Percentiles rank a stretch among this genome's conserved stretches.
Conservation (phyloP, 352 stramenopile genomes). For the Thalassiosira oceanica region DNA sequence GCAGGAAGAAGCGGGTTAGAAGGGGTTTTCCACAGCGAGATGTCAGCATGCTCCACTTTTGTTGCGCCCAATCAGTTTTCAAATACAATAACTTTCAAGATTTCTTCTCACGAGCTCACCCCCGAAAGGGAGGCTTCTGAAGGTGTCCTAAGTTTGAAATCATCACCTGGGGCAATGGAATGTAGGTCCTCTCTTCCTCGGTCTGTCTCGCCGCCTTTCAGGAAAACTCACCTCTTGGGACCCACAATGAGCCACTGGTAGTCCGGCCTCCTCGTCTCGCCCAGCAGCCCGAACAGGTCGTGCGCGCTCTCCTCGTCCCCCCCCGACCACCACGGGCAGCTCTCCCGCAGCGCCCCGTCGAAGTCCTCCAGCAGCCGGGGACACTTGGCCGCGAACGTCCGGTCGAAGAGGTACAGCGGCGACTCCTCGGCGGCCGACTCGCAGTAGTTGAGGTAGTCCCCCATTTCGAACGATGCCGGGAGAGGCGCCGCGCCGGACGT, state of each 20-base stretch:
- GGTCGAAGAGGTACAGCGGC: slow-evolving; percentile 96
- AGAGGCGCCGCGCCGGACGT: slow-evolving; percentile 71
- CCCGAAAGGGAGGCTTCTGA: slow-evolving; percentile 17
- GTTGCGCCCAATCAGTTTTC: no score
- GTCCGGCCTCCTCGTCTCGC: slow-evolving; percentile 82
- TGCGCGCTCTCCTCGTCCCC: slow-evolving; percentile 41
- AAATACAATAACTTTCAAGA: no score
- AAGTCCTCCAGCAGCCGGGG: slow-evolving; percentile 76
- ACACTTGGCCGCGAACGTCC: slow-evolving; percentile 86
- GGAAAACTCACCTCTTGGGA: slow-evolving; percentile 59
- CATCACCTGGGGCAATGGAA: no score
- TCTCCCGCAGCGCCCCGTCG: slow-evolving; percentile 48
- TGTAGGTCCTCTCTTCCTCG: no score
- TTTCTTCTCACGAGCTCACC: no score
- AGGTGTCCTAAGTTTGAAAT: slow-evolving; percentile 37
- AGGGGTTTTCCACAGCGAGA: no score
- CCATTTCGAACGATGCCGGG: slow-evolving; percentile 59
- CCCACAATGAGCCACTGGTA: slow-evolving; percentile 96
- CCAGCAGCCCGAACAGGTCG: slow-evolving; percentile 74
- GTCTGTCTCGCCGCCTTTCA: no score
- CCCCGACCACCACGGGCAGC: slow-evolving; percentile 61
- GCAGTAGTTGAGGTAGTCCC: slow-evolving; percentile 68
- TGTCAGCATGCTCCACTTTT: no score
- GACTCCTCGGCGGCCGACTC: slow-evolving; percentile 69
- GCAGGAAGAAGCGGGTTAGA: no score